phyloP scores from a whole-genome alignment of 768 basidiomycete genomes.

The Lactifluus hygrophoroides region DNA sequence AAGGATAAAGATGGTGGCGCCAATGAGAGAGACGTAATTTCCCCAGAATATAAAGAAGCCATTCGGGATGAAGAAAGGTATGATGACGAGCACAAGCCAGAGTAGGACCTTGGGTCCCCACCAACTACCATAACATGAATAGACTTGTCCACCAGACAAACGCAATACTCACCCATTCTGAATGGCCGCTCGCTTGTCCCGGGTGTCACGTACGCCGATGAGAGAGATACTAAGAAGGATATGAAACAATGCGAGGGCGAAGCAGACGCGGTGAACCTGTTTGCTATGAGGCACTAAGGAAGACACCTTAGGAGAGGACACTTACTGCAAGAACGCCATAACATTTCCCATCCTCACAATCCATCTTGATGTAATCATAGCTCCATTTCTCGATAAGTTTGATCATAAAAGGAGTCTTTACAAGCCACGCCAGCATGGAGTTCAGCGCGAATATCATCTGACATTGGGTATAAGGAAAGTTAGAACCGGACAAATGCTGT shows the following conservation, averaged over 20 bases:
- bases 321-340: slow-evolving; percentile 92
- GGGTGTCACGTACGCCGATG: slow-evolving; percentile 82
- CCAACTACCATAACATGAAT: slow-evolving; percentile 49
- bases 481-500: neutral
- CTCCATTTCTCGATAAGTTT: slow-evolving; percentile 85
- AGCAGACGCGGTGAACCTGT: slow-evolving; percentile 92
- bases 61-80: slow-evolving; percentile 94
- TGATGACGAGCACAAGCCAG: slow-evolving; percentile 73
- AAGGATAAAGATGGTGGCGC: slow-evolving; percentile 91
- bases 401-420: slow-evolving; percentile 86
- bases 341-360: slow-evolving; percentile 85
- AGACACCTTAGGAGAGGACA: slow-evolving; percentile 11
- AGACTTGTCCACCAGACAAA: slow-evolving; percentile 3
- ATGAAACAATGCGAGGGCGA: slow-evolving; percentile 87
- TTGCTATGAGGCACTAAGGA: neutral
- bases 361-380: slow-evolving; percentile 98
- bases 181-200: slow-evolving; percentile 86
- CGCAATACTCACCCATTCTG: slow-evolving; percentile 76
- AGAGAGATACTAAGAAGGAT: slow-evolving; percentile 68
- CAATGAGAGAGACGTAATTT: slow-evolving; percentile 84
- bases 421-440: slow-evolving; percentile 94
- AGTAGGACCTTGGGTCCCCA: slow-evolving; percentile 96
- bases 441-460: slow-evolving; percentile 94
- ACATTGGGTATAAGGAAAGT: slow-evolving; percentile 1
- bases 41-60: slow-evolving; percentile 99